A percentile compares a stretch with the other conserved stretches of the same genome.
phyloP scores from a whole-genome alignment of 768 basidiomycete genomes.

The Trametes cubensis region DNA sequence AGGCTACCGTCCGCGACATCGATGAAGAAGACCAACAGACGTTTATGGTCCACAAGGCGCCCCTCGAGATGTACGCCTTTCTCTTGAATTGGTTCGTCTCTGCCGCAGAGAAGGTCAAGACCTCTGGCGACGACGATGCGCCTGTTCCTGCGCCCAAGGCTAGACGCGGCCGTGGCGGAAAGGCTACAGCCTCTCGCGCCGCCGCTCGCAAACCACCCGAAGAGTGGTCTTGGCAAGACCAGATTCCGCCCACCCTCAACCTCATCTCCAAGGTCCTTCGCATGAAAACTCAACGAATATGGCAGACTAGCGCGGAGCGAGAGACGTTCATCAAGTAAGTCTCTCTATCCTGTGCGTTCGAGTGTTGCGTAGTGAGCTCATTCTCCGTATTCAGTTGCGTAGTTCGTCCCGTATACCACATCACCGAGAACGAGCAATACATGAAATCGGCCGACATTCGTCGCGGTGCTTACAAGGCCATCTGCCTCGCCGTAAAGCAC shows the following conservation, averaged over 20 bases:
- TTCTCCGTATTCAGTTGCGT: slow-evolving; percentile 63
- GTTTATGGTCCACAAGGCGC: slow-evolving; percentile 62
- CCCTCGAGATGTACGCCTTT: slow-evolving; percentile 92
- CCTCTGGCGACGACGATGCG: slow-evolving; percentile 45
- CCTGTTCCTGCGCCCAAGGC: slow-evolving; percentile 52
- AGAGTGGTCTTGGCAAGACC: slow-evolving; percentile 76
- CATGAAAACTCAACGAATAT: slow-evolving; percentile 75
- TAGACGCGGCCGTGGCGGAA: slow-evolving; percentile 64
- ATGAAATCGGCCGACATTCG: slow-evolving; percentile 81
- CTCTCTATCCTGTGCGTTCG: not conserved
- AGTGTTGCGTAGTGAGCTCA: not conserved
- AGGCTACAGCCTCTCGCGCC: slow-evolving; percentile 49
- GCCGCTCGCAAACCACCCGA: slow-evolving; percentile 41
- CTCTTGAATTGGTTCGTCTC: slow-evolving; percentile 89
- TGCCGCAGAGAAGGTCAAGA: slow-evolving; percentile 77
- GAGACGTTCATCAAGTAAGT: slow-evolving; percentile 85
- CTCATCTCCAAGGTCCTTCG: slow-evolving; percentile 74
- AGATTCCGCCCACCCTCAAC: slow-evolving; percentile 69
- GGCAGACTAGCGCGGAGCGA: slow-evolving; percentile 84
- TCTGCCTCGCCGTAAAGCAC: slow-evolving; percentile 90
- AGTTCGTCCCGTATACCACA: slow-evolving; percentile 83
- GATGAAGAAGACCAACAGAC: slow-evolving; percentile 68
- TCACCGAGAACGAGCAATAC: slow-evolving; percentile 83
- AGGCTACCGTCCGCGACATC: slow-evolving; percentile 68
- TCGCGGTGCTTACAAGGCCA: slow-evolving; percentile 79